Conservation (phyloP, 2,329 filamentous ascomycete genomes). For the Cladosporium austrohemisphaericum region DNA sequence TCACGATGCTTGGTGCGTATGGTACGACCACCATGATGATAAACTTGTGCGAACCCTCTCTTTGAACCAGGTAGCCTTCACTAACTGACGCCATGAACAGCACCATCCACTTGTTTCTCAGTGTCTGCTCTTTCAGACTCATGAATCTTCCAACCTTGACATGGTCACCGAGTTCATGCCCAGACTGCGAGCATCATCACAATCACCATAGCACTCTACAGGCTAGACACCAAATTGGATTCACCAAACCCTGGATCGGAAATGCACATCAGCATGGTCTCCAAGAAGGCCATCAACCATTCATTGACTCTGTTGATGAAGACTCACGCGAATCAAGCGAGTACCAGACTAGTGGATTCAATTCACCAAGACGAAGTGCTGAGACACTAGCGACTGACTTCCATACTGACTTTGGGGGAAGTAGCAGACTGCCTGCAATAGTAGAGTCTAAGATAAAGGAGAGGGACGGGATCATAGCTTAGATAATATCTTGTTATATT, state of each 20-base stretch:
- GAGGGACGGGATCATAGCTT: no score
- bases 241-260: not conserved
- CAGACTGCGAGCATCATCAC: conserved; percentile 1
- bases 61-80: no score
- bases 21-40: conserved; percentile 1
- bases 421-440: no score
- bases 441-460: no score
- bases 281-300: not conserved
- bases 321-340: conserved; percentile 6
- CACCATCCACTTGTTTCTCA: not conserved
- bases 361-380: not conserved
- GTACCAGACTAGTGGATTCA: conserved; percentile 1
- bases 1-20: not conserved
- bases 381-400: conserved; percentile 2
- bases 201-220: not conserved
- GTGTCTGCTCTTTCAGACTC: not conserved
- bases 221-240: not conserved
- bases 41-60: not conserved
- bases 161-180: not conserved
- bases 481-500: no score
- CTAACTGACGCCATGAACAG: not conserved
- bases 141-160: not conserved
- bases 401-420: no score
- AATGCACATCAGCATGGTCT: not conserved
- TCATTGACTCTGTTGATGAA: conserved; percentile 1